A percentile compares a stretch with the other conserved stretches of the same genome.
phyloP scores from a whole-genome alignment of 1,139 yeast genomes.

The Candida pseudoviswanathii region DNA sequence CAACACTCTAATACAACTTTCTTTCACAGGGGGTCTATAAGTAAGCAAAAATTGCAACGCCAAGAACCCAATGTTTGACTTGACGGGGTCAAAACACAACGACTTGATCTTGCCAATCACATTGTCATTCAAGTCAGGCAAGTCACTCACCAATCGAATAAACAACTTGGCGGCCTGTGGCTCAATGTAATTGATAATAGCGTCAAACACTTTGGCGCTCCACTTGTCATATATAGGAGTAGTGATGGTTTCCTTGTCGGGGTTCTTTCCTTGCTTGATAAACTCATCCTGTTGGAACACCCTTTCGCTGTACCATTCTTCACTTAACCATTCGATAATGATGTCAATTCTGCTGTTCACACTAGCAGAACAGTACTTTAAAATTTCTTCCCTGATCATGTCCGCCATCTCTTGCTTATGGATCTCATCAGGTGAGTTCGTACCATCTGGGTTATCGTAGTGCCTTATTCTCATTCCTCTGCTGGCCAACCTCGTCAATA shows the following conservation, averaged over 20 bases:
- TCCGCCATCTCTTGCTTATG: conserved; percentile 50
- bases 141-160: conserved; percentile 79
- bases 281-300: conserved; percentile 40
- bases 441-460: conserved; percentile 22
- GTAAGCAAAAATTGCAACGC: conserved; percentile 79
- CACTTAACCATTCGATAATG: conserved; percentile 92
- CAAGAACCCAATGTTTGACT: conserved; percentile 78
- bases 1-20: conserved; percentile 65
- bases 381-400: conserved; percentile 67
- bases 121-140: conserved; percentile 70
- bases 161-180: conserved; percentile 77
- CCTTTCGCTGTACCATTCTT: conserved; percentile 86
- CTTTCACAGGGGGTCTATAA: conserved; percentile 86
- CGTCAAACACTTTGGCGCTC: conserved; percentile 74
- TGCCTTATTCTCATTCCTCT: conserved; percentile 60
- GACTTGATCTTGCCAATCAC: conserved; percentile 69
- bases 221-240: conserved; percentile 64
- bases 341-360: conserved; percentile 73
- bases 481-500: conserved; percentile 78
- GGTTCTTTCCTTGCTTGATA: conserved; percentile 12
- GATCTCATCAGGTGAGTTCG: conserved; percentile 21
- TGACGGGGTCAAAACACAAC: conserved; percentile 81
- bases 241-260: conserved; percentile 17
- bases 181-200: conserved; percentile 82
- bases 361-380: conserved; percentile 72